A percentile compares a stretch with the other conserved stretches of the same genome.
Conservation (phyloP, 768 basidiomycete species). For the Cyathus striatus region DNA sequence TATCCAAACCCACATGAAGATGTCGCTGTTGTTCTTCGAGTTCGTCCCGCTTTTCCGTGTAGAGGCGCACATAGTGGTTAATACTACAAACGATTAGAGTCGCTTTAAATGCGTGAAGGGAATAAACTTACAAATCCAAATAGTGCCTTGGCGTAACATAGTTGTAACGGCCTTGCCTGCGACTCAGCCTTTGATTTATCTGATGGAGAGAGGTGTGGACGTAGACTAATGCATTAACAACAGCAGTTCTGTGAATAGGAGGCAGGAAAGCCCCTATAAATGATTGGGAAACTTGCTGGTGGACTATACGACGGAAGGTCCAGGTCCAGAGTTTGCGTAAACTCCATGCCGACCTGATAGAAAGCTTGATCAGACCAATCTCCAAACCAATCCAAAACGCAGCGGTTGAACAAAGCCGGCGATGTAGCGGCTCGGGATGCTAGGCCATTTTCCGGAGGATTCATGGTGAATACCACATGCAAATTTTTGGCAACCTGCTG, state of each 20-base stretch:
- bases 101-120: too few species aligned
- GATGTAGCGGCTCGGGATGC: constrained; percentile 96
- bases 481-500: constrained; percentile 97
- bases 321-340: constrained; percentile 90
- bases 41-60: constrained; percentile 95
- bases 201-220: constrained; percentile 88
- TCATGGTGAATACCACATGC: constrained; percentile 99
- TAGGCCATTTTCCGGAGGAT: constrained; percentile 92
- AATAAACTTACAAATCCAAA: constrained; percentile 92
- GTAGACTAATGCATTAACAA: constrained; percentile 90
- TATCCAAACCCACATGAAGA: constrained; percentile 96
- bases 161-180: constrained; percentile 92
- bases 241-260: constrained; percentile 85
- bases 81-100: constrained; percentile 57
- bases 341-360: constrained; percentile 97
- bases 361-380: constrained; percentile 99
- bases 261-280: constrained; percentile 84
- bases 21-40: constrained; percentile 98
- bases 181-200: constrained; percentile 84
- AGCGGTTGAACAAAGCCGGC: constrained; percentile 97
- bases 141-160: constrained; percentile 98
- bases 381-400: constrained; percentile 99
- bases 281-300: constrained; percentile 81
- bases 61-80: constrained; percentile 93
- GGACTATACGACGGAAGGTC: constrained; percentile 80